Evolutionary conservation across 1,284 basidiomycete species (phyloP), one percentile per base, ranked within the genome.

Genomic region (Clitocybe nebularis): DNA sequence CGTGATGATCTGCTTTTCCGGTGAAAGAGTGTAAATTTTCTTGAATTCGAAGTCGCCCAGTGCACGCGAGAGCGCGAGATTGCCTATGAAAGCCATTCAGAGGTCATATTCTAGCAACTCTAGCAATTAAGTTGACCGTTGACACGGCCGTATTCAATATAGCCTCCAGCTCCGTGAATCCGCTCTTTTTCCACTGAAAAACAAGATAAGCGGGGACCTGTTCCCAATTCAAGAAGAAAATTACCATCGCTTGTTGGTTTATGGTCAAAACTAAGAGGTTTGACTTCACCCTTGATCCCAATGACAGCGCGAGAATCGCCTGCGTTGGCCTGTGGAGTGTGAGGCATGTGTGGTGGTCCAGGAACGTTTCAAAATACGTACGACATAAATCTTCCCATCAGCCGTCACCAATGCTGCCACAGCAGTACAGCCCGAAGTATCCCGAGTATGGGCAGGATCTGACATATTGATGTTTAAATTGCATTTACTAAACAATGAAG

Each of bases 31-130:
- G 40, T 79, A 77, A 61, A 94, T 95, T 67, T 95, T 93, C 77
- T 99, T 99, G 76, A 97, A 99, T 57, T 97, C 93, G 60, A 99
- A 99, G 63, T 99, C 96, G 43, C 96, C 96, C 20, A 99, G 75
- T 1, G 96, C 96, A 55, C 96, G 77, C 14, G 94, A 96, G 30
- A 99, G 71, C 0, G 96, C 95, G 44, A 99, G 81, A 61, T 99
- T 99, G 49, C 96, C 93, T 95, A 57, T 3, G 10, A 21, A 22
- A 20, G 24, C 21, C 17, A 22, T 7, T 49, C 19, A 46, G 38
- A 25, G 7, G n/a, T 22, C 21, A n/a, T 3, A 7, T 26, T 11
- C 10, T 13, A 30, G 4, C n/a, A 20, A 28, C 16, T 11, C 30
- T 23, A 7, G 45, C 34, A 11, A 32, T 17, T 33, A 40, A 22